Evolutionary conservation across 371 early-diverging fungal species (phyloP), one percentile per base, ranked within the genome.

Genomic region (Haplosporangium sp.): DNA sequence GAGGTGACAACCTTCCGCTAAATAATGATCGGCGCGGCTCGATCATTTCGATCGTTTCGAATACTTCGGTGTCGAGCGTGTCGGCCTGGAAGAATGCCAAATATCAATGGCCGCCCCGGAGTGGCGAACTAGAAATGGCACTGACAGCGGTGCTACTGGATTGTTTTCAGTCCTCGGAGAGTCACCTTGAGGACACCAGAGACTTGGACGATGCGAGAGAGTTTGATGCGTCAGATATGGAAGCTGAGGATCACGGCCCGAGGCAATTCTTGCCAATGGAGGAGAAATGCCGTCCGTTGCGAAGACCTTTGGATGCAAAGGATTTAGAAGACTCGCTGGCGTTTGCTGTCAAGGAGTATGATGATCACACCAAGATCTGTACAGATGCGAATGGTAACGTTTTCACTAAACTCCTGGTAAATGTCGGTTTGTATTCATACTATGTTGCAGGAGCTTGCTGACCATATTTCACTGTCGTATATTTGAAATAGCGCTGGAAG

Each of bases 21-120:
- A 46, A 8, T 2, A 18, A 13, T 13, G 48, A 48, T 8, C 18
- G 64, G 10, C 59, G 55, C 11, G 9, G 18, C n/a, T 64, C 61
- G 5, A 18, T 41, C 43, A 55, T 8, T 1, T 70, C 48, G 9
- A 61, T 41, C 16, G 12, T 54, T 41, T 54, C 64, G 0, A 29
- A 40, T 14, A 23, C 42, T 13, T 47, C 59, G 29, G 18, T 59
- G 45, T 64, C 29, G 9, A 18, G 40, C 10, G 40, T 23, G 14
- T 11, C 54, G n/a, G 37, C 45, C 13, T 63, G 54, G 55, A 54
- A 55, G 29, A 43, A 18, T n/a, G 38, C 40, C 11, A 60, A 41
- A 9, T 36, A 55, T 36, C 66, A 36, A 5, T 87, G 88, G 88
- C 86, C 88, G 10, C 86, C 88, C 0, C 72, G 63, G 14, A 51